Evolutionary conservation across 1,284 basidiomycete species (phyloP).

Genomic region (Thelephora terrestris): DNA sequence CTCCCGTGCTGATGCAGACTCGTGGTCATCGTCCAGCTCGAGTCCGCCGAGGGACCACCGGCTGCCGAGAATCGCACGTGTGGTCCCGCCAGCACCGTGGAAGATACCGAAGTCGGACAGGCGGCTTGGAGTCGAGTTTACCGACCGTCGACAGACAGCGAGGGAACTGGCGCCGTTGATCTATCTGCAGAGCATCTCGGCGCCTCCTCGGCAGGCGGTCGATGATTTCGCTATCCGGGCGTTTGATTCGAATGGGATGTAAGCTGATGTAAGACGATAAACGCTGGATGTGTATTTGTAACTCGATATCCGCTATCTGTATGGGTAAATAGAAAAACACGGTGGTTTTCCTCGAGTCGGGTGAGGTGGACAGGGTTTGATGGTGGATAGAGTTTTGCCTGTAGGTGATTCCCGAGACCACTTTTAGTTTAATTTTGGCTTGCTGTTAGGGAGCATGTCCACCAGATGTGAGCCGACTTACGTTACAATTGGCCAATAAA

Average conservation of each 20-base stretch:
- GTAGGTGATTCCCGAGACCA: no score
- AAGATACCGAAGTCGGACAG: no score
- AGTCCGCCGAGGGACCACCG: neutral
- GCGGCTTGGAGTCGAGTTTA: no score
- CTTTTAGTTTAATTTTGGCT: no score
- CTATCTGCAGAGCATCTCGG: slow-evolving; percentile 18
- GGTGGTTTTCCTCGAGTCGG: neutral
- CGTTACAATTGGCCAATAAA: no score
- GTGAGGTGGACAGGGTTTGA: neutral
- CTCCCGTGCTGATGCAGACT: neutral
- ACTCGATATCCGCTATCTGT: neutral
- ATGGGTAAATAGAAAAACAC: no score
- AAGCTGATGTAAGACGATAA: slow-evolving; percentile 2
- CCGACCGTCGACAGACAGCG: neutral
- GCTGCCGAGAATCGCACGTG: neutral
- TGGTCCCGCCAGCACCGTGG: no score
- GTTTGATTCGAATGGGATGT: slow-evolving; percentile 13
- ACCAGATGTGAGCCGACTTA: no score
- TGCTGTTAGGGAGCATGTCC: no score
- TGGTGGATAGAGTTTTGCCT: neutral
- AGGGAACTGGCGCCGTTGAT: slow-evolving; percentile 18
- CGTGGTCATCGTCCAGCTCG: neutral
- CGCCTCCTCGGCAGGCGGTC: slow-evolving; percentile 23
- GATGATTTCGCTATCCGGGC: slow-evolving; percentile 23
- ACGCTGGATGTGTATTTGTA: neutral